A percentile compares a stretch with the other conserved stretches of the same genome.
phyloP scores from a whole-genome alignment of 495 filamentous ascomycete genomes.

The Hypoxylon fuscum region DNA sequence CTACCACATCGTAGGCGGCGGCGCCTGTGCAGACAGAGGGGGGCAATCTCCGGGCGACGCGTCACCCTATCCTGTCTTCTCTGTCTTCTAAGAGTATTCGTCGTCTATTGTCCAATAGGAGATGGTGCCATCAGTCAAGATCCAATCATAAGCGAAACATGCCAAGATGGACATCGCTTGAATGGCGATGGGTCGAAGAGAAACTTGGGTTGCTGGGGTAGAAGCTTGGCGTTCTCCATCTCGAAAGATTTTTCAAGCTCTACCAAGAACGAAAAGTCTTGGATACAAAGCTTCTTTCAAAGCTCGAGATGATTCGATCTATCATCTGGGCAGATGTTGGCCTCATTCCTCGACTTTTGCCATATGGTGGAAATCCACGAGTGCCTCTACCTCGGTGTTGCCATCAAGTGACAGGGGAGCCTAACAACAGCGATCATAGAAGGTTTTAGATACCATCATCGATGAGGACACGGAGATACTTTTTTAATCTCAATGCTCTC shows the following conservation, averaged over 20 bases:
- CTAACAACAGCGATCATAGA: too few species aligned
- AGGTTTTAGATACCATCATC: too few species aligned
- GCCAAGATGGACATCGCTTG: conserved; percentile 26
- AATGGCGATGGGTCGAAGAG: conserved; percentile 16
- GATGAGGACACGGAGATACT: too few species aligned
- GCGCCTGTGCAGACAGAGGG: conserved; percentile 12
- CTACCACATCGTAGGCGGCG: neutral
- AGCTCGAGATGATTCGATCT: too few species aligned
- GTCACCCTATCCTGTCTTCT: conserved; percentile 13
- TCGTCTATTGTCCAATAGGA: conserved; percentile 19
- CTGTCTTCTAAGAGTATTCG: conserved; percentile 7
- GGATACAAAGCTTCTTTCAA: too few species aligned
- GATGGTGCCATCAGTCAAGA: conserved; percentile 17
- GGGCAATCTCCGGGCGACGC: conserved; percentile 23
- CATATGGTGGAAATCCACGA: too few species aligned
- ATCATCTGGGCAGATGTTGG: too few species aligned
- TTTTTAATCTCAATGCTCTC: too few species aligned
- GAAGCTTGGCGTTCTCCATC: conserved; percentile 22
- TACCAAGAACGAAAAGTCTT: neutral
- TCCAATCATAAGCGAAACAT: conserved; percentile 30
- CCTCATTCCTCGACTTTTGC: too few species aligned
- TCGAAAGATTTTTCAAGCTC: conserved; percentile 1
- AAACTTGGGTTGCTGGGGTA: conserved; percentile 7
- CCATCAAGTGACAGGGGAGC: too few species aligned
- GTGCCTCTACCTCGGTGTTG: too few species aligned